phyloP scores from a whole-genome alignment of 1,284 basidiomycete species.

The Naganishia liquefaciens region DNA sequence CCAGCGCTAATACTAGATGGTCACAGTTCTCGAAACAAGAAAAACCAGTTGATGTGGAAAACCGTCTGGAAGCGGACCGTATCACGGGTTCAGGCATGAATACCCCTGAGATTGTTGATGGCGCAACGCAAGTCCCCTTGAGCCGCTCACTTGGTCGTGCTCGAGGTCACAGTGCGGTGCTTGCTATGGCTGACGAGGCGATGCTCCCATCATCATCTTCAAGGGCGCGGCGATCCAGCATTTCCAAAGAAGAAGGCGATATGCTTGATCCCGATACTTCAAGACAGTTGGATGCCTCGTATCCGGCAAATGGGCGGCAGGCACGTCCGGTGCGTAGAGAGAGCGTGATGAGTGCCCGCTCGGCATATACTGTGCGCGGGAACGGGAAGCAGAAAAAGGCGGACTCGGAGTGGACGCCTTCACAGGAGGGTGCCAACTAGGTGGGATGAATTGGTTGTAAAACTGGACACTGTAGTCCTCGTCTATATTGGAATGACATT shows the following conservation, averaged over 20 bases:
- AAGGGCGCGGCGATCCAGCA: conserved; percentile 5
- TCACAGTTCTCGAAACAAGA: conserved; percentile 28
- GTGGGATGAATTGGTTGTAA: no score
- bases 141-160: conserved; percentile 10
- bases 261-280: conserved; percentile 1
- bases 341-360: background rate
- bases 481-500: no score
- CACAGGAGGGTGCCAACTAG: no score
- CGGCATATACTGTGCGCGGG: background rate
- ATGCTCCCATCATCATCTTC: background rate
- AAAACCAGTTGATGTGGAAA: conserved; percentile 24
- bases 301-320: background rate
- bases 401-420: background rate
- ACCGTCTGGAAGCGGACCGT: conserved; percentile 1
- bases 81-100: conserved; percentile 15
- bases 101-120: conserved; percentile 23
- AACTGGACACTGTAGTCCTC: no score
- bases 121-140: conserved; percentile 15
- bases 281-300: background rate
- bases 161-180: background rate
- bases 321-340: no score
- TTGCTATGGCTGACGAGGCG: background rate
- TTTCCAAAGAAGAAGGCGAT: conserved; percentile 1
- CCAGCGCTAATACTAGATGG: no score
- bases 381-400: conserved; percentile 3